Percentiles rank a stretch among this genome's conserved stretches.
Conservation (phyloP, 2,329 filamentous ascomycete species). For the Penicillium capsulatum region DNA sequence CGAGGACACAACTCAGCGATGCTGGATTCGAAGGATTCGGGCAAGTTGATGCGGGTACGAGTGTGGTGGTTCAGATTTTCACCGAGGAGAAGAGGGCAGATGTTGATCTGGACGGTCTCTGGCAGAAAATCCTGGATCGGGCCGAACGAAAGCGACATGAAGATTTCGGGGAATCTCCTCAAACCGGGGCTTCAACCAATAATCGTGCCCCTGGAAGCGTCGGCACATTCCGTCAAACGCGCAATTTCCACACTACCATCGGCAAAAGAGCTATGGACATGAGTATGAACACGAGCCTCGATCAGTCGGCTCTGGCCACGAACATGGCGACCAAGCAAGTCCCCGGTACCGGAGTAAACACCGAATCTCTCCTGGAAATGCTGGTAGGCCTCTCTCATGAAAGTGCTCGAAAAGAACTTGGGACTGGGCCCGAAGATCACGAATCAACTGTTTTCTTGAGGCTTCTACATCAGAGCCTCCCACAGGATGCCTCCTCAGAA, state of each 20-base stretch:
- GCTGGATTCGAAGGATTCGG: slow-evolving; percentile 71
- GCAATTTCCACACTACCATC: slow-evolving; percentile 23
- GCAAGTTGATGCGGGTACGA: slow-evolving; percentile 51
- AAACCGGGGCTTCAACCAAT: slow-evolving; percentile 17
- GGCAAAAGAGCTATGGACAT: not conserved
- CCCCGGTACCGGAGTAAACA: slow-evolving; percentile 11
- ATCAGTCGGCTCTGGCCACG: not conserved
- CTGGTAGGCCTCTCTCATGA: slow-evolving; percentile 31
- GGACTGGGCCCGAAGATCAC: slow-evolving; percentile 34
- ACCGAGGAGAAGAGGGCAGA: slow-evolving; percentile 66
- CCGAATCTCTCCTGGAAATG: slow-evolving; percentile 23
- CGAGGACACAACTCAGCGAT: slow-evolving; percentile 27
- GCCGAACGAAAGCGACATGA: slow-evolving; percentile 34
- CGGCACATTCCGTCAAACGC: slow-evolving; percentile 24
- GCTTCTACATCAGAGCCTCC: slow-evolving; percentile 34
- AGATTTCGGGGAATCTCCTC: slow-evolving; percentile 28
- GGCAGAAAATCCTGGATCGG: slow-evolving; percentile 49
- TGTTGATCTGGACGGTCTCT: slow-evolving; percentile 63
- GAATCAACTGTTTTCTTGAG: slow-evolving; percentile 43
- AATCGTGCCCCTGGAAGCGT: slow-evolving; percentile 15
- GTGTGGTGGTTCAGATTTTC: slow-evolving; percentile 67
- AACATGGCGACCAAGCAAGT: slow-evolving; percentile 1
- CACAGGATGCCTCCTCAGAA: slow-evolving; percentile 27
- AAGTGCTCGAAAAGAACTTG: slow-evolving; percentile 34
- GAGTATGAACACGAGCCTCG: too few relatives aligned